Evolutionary conservation across 495 filamentous ascomycete species (phyloP), one percentile per base, ranked within the genome.

Genomic region (Rusavskia elegans): DNA sequence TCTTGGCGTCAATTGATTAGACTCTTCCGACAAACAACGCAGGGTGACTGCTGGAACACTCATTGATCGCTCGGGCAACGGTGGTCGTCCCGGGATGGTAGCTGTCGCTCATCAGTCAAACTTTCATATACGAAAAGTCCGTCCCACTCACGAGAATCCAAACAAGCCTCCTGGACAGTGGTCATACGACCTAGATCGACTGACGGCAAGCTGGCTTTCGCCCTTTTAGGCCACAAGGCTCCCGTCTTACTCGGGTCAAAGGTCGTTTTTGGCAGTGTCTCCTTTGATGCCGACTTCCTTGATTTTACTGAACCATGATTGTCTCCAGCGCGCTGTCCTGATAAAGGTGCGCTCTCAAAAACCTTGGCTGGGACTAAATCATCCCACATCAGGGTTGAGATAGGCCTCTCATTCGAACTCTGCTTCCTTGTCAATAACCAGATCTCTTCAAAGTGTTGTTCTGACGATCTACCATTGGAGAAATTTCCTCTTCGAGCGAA

Each of bases 141-240:
- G 37, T 7, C 19, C 13, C 2, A 73, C 83, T 71, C 76, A 87
- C 83, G 83, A 61, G 83, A 86, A 64, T 87, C 83, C 71, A 85
- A 78, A 40, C 74, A 65, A 45, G 71, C 63, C 58, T 84, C 83
- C 53, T 81, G 79, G 13, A 83, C 79, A 3, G 79, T 83, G 5
- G 79, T 78, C 78, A 83, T 81, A 39, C 76, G 74, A 14, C 21
- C 48, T 11, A 49, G 27, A 4, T 77, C 81, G 23, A 84, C 61
- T 49, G 83, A 82, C 11, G 80, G 73, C 7, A 80, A 74, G 60
- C 74, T 81, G 56, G 77, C 67, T 57, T 84, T 84, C 60, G 80
- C 17, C 27, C 17, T 52, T 14, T 44, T 52, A 1, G 50, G 37
- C 36, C 11, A 30, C 21, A 30, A 68, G 55, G 79, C 65, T 54